These are phyloP conservation scores for Vicia faba DNA, from an alignment of 306 rosid species.

Conservation along the genomic window DNA sequence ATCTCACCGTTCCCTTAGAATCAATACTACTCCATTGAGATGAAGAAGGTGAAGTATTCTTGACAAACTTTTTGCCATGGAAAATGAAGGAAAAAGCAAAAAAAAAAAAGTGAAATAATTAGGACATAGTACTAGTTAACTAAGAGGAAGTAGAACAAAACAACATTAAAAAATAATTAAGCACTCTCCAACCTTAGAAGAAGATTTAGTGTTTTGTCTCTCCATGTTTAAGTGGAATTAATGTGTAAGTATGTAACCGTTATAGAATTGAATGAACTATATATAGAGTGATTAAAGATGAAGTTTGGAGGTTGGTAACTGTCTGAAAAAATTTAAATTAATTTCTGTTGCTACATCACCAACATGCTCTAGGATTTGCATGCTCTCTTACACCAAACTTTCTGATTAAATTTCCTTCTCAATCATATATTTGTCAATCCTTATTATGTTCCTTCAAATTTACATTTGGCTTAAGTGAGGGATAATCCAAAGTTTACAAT, in stretches of 20 bases:
- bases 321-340: slow-evolving; percentile 34
- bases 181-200: slow-evolving; percentile 57
- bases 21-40: slow-evolving; percentile 64
- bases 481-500: slow-evolving; percentile 23
- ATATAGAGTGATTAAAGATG: slow-evolving; percentile 39
- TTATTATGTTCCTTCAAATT: slow-evolving; percentile 62
- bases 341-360: slow-evolving; percentile 87
- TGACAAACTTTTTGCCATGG: slow-evolving; percentile 52
- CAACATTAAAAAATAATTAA: not conserved
- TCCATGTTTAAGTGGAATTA: slow-evolving; percentile 53
- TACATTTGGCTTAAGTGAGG: slow-evolving; percentile 49
- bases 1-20: slow-evolving; percentile 72
- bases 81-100: slow-evolving; percentile 10
- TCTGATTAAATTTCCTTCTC: slow-evolving; percentile 98
- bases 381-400: slow-evolving; percentile 83
- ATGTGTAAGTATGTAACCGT: slow-evolving; percentile 36
- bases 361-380: slow-evolving; percentile 58
- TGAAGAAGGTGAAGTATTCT: slow-evolving; percentile 59
- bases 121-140: slow-evolving; percentile 29
- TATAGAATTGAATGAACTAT: slow-evolving; percentile 37
- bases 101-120: slow-evolving; percentile 32
- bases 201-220: slow-evolving; percentile 60
- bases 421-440: slow-evolving; percentile 50
- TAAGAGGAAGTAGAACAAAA: slow-evolving; percentile 25
- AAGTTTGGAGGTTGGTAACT: slow-evolving; percentile 76